Base-by-base conservation (phyloP, 1,284 basidiomycete genomes). In the Inonotus obliquus region DNA sequence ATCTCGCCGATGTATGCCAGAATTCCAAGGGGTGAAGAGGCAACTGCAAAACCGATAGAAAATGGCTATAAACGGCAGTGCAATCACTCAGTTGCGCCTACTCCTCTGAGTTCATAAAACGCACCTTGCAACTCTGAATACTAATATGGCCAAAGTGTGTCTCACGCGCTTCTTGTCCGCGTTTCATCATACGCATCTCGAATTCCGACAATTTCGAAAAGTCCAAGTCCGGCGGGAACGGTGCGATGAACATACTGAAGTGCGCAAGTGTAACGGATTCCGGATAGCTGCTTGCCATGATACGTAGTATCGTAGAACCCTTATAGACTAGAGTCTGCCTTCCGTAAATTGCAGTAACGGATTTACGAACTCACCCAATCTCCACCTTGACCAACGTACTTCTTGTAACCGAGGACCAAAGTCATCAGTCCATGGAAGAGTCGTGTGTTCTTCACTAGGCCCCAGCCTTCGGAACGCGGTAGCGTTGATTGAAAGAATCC, bases 351-450 rank as follows among this genome's bases (percentile, higher is more conserved):
- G 14, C 13, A 13, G 21, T 21, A 29, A 32, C 35, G 27, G 45
- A 11, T n/a, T n/a, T 23, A 4, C 44, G 51, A 35, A 11, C 62
- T 21, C 44, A 68, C 66, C 67, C 67, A 70, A 41, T 70, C 69
- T 2, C 69, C 69, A 6, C 66, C 69, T 55, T 70, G 69, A 6
- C 61, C 66, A 39, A 60, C 62, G 48, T 70, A 70, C 35, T 58
- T 67, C 58, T 63, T 55, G 59, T 70, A 70, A 11, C 67, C 65
- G 1, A 69, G 64, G 1, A 68, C 66, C 13, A 66, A 60, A 1
- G 63, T 65, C 67, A 68, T 67, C 65, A 65, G 19, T 69, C 45
- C 19, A 60, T 54, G 10, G 67, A 67, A 17, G 63, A 66, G 32
- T 67, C 62, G 2, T 53, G 65, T 10, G 67, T 32, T 6, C 63